Base-by-base conservation (phyloP, 441 rosid genomes). In the Rhodomyrtus psidioides region DNA sequence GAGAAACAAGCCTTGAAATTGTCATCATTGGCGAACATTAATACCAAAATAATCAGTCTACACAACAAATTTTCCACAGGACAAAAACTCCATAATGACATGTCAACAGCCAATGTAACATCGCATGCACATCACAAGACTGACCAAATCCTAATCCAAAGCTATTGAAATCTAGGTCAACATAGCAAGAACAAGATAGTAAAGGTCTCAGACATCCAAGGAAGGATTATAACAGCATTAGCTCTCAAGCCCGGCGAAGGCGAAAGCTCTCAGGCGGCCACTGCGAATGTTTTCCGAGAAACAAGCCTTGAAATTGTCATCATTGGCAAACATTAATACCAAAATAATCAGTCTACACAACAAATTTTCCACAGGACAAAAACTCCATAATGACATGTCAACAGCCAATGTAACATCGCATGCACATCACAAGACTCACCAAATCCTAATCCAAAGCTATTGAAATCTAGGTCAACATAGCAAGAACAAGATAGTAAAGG, bases 211-310 rank as follows among this genome's bases (percentile, higher is more conserved):
- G 76, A 65, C 76, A 65, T 39, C 74, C 74, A 60, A 60, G 70
- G 70, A 60, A 60, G 74, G 74, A 60, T 28, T 60, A 4, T 7
- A 16, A 6, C 74, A 60, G 74, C 74, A 60, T 8, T 28, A 60
- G 74, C 42, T 60, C 74, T 60, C 74, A 4, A 60, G 74, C 74
- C 74, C 2, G 74, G 74, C 23, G 1, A 60, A 42, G 96, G 92
- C 96, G 92, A 94, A 92, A 93, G 91, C 95, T 90, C 94, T 95
- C 58, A 89, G 95, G 85, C 12, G 23, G 42, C 42, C 74, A 60
- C 74, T 60, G 74, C 23, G 79, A 34, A 70, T 70, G 79, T 70
- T 70, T 14, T 65, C 21, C 21, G 79, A 70, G 79, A 70, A 65
- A 70, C 79, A 65, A 65, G 46, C 46, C 76, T 70, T 70, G 15